These are phyloP conservation scores for Moricandia arvensis DNA, from an alignment of 345 rosid species.

Conservation along the genomic window DNA sequence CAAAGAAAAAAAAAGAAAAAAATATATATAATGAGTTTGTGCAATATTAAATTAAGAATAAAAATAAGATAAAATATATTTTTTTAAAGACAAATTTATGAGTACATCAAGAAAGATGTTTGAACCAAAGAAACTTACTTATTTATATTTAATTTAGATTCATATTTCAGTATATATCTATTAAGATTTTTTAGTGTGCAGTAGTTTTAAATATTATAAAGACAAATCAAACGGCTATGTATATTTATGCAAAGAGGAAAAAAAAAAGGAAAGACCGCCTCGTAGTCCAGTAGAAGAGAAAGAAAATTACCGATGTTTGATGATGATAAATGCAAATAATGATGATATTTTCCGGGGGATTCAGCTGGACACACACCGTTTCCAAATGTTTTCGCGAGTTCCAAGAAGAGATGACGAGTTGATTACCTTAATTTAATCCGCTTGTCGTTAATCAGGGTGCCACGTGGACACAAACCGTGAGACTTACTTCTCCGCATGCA, in stretches of 20 bases:
- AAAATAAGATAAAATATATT: too few relatives aligned
- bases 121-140: not conserved
- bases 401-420: slow-evolving; percentile 36
- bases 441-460: slow-evolving; percentile 43
- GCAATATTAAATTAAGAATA: too few relatives aligned
- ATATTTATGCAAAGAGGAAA: not conserved
- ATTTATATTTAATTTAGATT: too few relatives aligned
- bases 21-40: too few relatives aligned
- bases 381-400: slow-evolving; percentile 30
- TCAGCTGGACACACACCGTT: slow-evolving; percentile 52
- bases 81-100: not conserved
- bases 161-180: too few relatives aligned
- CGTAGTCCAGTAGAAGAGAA: slow-evolving; percentile 12
- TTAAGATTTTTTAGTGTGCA: not conserved
- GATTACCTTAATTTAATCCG: slow-evolving; percentile 8
- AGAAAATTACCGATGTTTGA: slow-evolving; percentile 28
- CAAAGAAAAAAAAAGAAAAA: too few relatives aligned
- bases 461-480: slow-evolving; percentile 40
- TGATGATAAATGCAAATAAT: slow-evolving; percentile 39
- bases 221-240: slow-evolving; percentile 15
- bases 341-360: slow-evolving; percentile 76
- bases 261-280: slow-evolving; percentile 6
- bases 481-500: slow-evolving; percentile 41
- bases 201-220: too few relatives aligned
- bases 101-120: not conserved